Base-by-base conservation (phyloP, 371 early-diverging fungal genomes). In the Mucor piriformis region DNA sequence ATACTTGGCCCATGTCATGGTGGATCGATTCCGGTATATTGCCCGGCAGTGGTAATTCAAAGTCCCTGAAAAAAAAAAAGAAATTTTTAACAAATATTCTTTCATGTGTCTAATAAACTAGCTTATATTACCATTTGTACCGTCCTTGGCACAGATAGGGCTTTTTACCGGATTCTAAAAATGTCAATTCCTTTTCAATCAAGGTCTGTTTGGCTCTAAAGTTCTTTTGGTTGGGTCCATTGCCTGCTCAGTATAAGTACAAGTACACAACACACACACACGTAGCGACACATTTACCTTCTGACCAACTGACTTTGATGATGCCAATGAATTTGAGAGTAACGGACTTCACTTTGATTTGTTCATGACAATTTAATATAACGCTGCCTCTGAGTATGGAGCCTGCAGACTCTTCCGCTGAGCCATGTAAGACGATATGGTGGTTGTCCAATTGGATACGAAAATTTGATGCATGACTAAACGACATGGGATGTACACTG, bases 11-110 rank as follows among this genome's bases (percentile, higher is more conserved):
- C 48, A 70, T 58, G 21, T 62, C 63, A 32, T 70, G 65, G 13
- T 74, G 54, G 12, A 81, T 64, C 3, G 74, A 62, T 37, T 73
- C 69, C 7, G 78, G 81, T 24, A 76, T 38, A 54, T 69, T 46
- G 20, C 74, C 69, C n/a, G 77, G 76, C 21, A 81, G 34, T 6
- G 69, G 66, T 27, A 76, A 33, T 51, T 69, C 66, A 55, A 80
- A 76, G 24, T 72, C 64, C 73, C 73, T 73, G 18, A 58, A 43
- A 32, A 50, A 24, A 47, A 23, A 18, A 5, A 33, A 2, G 11
- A 24, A n/a, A n/a, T n/a, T n/a, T n/a, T n/a, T n/a, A n/a, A n/a
- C n/a, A n/a, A n/a, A n/a, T n/a, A n/a, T n/a, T n/a, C n/a, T n/a
- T 24, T 46, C 4, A 24, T 18, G 13, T 24, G 21, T 46, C 21